A percentile compares a stretch with the other conserved stretches of the same genome.
Conservation (phyloP, 192 early-diverging fungal species). For the Mortierella antarctica region DNA sequence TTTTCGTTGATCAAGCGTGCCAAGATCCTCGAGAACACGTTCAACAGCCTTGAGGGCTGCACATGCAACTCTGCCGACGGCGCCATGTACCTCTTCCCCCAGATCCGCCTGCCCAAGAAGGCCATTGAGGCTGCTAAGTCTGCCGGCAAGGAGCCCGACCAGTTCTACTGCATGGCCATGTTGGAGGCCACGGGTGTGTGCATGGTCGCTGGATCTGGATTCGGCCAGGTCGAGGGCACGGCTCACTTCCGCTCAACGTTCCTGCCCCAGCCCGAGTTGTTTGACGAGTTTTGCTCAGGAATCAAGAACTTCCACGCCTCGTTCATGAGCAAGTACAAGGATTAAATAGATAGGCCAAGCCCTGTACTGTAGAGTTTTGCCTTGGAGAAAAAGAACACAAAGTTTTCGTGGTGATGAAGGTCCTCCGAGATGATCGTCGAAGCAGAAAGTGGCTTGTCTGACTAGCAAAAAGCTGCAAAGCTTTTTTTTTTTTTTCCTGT, state of each 20-base stretch:
- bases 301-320: conserved; percentile 82
- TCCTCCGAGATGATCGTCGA: background rate
- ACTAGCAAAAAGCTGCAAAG: background rate
- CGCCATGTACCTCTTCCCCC: conserved; percentile 98
- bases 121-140: conserved; percentile 81
- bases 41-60: conserved; percentile 86
- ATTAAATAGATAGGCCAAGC: background rate
- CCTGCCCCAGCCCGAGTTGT: conserved; percentile 91
- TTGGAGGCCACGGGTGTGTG: conserved; percentile 96
- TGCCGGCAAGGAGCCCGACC: conserved; percentile 80
- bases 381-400: background rate
- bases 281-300: conserved; percentile 87
- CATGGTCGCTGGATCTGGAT: conserved; percentile 93
- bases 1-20: conserved; percentile 84
- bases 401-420: background rate
- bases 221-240: conserved; percentile 88
- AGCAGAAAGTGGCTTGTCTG: background rate
- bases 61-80: conserved; percentile 90
- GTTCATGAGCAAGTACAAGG: conserved; percentile 81
- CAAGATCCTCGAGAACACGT: conserved; percentile 73
- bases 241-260: conserved; percentile 98
- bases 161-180: conserved; percentile 91
- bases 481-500: conserved; percentile 1
- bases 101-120: conserved; percentile 75
- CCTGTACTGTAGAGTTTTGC: background rate